phyloP scores from a whole-genome alignment of 352 stramenopile genomes.

The Blastocystis hominis region DNA sequence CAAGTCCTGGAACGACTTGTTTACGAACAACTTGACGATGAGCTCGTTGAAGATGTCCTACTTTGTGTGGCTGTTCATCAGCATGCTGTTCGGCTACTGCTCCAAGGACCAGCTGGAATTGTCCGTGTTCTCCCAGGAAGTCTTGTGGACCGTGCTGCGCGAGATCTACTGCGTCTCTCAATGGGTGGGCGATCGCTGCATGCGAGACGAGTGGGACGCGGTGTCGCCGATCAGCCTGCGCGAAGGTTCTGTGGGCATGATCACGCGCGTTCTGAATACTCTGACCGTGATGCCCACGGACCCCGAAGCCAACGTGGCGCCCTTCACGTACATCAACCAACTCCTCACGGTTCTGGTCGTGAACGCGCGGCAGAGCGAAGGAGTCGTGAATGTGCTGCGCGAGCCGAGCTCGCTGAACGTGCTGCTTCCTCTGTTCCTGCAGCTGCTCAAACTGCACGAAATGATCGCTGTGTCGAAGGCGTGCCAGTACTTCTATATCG shows the following conservation, averaged over 20 bases:
- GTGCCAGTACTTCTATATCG: constrained; percentile 34
- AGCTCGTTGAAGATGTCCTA: not conserved
- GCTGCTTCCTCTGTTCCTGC: constrained; percentile 12
- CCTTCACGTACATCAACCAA: constrained; percentile 53
- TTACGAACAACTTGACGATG: not conserved
- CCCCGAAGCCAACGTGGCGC: not conserved
- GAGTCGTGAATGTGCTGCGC: not conserved
- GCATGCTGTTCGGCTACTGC: not conserved
- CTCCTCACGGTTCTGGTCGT: constrained; percentile 7
- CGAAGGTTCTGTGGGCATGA: constrained; percentile 21
- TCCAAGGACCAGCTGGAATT: constrained; percentile 28
- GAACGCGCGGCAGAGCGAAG: not conserved
- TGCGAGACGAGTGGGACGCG: constrained; percentile 25
- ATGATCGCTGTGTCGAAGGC: not conserved
- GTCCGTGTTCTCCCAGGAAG: not conserved
- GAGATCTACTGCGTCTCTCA: constrained; percentile 18
- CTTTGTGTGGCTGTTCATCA: not conserved
- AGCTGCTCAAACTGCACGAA: not conserved
- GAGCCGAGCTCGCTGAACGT: not conserved
- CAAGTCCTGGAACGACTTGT: not conserved
- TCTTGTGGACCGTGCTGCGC: constrained; percentile 1
- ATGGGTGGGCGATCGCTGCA: not conserved
- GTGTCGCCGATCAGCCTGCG: not conserved
- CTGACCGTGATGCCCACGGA: not conserved
- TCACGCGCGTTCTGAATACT: not conserved